Evolutionary conservation across 2,329 filamentous ascomycete genomes (phyloP).

Genomic region (Colletotrichum cordylinicola): DNA sequence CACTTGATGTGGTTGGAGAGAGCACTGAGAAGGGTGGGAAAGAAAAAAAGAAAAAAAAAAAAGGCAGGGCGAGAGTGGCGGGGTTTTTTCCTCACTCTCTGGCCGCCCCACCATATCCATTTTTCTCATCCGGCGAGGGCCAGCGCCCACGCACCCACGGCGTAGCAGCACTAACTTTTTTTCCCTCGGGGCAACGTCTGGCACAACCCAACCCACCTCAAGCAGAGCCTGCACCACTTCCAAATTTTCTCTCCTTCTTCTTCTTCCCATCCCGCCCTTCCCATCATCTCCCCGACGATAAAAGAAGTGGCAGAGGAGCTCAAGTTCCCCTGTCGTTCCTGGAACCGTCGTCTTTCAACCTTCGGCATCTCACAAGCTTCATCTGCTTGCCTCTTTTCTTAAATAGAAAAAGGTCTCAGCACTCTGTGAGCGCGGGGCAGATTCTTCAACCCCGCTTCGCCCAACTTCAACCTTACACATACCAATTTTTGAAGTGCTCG

Average conservation of each 20-base stretch:
- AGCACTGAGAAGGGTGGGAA: not conserved
- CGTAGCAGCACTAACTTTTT: conserved; percentile 24
- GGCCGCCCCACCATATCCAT: conserved; percentile 26
- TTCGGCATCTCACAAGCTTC: conserved; percentile 19
- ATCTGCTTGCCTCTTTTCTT: conserved; percentile 20
- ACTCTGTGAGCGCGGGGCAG: conserved; percentile 26
- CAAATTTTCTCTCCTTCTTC: conserved; percentile 11
- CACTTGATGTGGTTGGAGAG: not conserved
- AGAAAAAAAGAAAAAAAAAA: not conserved
- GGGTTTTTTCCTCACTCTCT: conserved; percentile 26
- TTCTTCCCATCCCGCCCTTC: conserved; percentile 18
- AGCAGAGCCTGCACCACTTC: conserved; percentile 12
- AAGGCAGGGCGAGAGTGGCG: conserved; percentile 2
- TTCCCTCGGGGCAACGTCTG: not conserved
- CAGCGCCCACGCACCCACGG: not conserved
- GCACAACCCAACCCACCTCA: not conserved
- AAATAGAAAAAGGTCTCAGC: conserved; percentile 20
- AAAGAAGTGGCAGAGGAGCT: conserved; percentile 45
- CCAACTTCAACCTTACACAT: conserved; percentile 35
- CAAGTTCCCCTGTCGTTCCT: conserved; percentile 42
- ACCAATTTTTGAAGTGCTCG: conserved; percentile 43
- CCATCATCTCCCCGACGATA: conserved; percentile 36
- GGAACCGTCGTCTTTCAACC: conserved; percentile 35
- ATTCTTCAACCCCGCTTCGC: conserved; percentile 50
- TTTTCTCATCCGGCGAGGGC: conserved; percentile 19